Evolutionary conservation across 2,329 filamentous ascomycete species (phyloP), one percentile per base, ranked within the genome.

Genomic region (Fusarium siculi): DNA sequence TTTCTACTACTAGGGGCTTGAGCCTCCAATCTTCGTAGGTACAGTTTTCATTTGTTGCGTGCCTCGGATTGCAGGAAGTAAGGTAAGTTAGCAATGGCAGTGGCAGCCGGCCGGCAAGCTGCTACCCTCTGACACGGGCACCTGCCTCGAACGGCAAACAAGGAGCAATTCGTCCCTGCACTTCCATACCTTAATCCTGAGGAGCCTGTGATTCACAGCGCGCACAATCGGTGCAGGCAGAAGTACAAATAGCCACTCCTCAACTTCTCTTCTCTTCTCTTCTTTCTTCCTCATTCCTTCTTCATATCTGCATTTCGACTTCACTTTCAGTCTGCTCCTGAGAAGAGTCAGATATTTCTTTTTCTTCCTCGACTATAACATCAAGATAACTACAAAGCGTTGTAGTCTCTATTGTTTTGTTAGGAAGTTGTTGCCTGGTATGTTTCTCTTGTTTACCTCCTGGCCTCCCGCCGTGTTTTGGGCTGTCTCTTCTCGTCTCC

Each of bases 351-450:
- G 42, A 47, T 25, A 23, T 21, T 40, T 36, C 37, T 40, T 54
- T 11, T 46, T 30, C 16, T 52, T 44, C 30, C 46, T 68, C 43
- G 36, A 59, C 25, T 46, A 49, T 66, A 40, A 21, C 9, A 39
- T 39, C 46, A 70, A 63, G 64, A 65, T 46, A 74, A 55, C 60
- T 74, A 32, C 70, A 36, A 63, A n/a, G 56, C 66, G 70, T 63
- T 73, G 65, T 64, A 25, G 30, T 40, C 61, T 59, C 57, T 73
- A 32, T 40, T 52, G 44, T 61, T 49, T 30, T 36, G 30, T 59
- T 39, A 53, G 42, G 53, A 55, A 42, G 46, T 57, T 49, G 47
- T 49, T 28, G 28, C 28, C 43, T 57, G 68, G 72, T 71, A 63
- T n/a, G 63, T 63, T 42, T 30, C 28, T 23, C 28, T 28, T 47